Evolutionary conservation across 306 rosid genomes (phyloP), one percentile per base, ranked within the genome.

Genomic region (Sesbania bispinosa): DNA sequence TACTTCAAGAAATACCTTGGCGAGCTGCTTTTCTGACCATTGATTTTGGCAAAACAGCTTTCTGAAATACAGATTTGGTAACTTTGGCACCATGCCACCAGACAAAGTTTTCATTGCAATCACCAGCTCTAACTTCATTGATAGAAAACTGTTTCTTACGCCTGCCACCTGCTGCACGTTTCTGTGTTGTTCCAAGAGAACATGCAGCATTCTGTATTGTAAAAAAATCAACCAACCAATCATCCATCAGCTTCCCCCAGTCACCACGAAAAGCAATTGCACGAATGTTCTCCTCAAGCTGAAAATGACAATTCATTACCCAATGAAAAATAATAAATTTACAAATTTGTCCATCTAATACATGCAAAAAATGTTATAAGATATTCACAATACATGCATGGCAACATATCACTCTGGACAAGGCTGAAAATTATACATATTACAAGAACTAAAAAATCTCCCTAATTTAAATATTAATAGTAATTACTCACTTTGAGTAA

Each of bases 221-320:
- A 33, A 83, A 78, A 77, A 85, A 76, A 30, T 93, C 96, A 59
- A 74, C 84, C 77, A 81, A 66, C 86, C 85, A 86, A 78, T 85
- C 93, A 84, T 90, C 98, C 48, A 84, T 81, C 55, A 85, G 79
- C 86, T 88, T 93, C 78, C 84, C 77, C 98, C 98, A 93, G 69
- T 90, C 89, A 7, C 82, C 85, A 39, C 88, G 76, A 69, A 88
- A 69, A 39, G 98, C 83, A 75, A 93, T 82, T 5, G 59, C 23
- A 47, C 90, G 85, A 19, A 93, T 84, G 64, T 90, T 88, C 60
- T 85, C 85, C 73, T 93, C 98, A 38, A 93, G 91, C 98, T 90
- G 92, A 82, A 84, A 77, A 81, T 73, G 32, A 61, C 61, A 58
- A 61, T 62, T 8, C 39, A 62, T 73, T 10, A 62, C 52, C 61